phyloP scores from a whole-genome alignment of 106 monocot genomes.

The Chionographis japonica region DNA sequence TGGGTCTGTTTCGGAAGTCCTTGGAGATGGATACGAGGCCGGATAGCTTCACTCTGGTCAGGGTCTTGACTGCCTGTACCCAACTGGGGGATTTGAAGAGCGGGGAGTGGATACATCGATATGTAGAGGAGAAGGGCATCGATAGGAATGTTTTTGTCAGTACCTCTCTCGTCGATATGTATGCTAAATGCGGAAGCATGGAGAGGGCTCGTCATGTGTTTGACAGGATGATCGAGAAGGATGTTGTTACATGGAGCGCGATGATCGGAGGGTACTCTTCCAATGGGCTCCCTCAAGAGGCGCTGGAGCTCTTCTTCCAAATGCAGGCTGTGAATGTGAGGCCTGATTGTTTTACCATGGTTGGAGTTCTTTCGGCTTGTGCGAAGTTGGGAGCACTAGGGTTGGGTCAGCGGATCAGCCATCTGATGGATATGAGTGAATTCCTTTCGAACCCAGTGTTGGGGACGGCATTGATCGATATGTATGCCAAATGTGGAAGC shows the following conservation, averaged over 20 bases:
- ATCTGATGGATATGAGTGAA: slow-evolving; percentile 21
- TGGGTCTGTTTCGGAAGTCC: slow-evolving; percentile 30
- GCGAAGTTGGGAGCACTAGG: slow-evolving; percentile 63
- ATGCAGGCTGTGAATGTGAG: slow-evolving; percentile 43
- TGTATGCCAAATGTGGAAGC: slow-evolving; percentile 81
- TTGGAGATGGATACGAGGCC: slow-evolving; percentile 41
- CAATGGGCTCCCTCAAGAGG: slow-evolving; percentile 65
- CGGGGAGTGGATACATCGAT: slow-evolving; percentile 43
- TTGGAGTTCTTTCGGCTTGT: slow-evolving; percentile 73
- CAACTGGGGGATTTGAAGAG: slow-evolving; percentile 33
- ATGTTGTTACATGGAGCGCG: slow-evolving; percentile 73
- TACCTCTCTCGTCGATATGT: slow-evolving; percentile 71
- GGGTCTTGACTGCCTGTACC: slow-evolving; percentile 50
- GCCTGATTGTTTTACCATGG: slow-evolving; percentile 68
- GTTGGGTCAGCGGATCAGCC: slow-evolving; percentile 31
- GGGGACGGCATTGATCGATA: slow-evolving; percentile 76
- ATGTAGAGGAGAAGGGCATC: slow-evolving; percentile 32
- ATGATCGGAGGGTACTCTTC: slow-evolving; percentile 78
- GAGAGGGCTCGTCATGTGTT: slow-evolving; percentile 48
- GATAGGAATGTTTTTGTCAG: slow-evolving; percentile 45
- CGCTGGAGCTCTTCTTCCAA: slow-evolving; percentile 49
- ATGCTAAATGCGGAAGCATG: slow-evolving; percentile 70
- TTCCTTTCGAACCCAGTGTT: slow-evolving; percentile 57
- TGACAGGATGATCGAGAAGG: slow-evolving; percentile 52
- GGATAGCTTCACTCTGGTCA: slow-evolving; percentile 57